A percentile compares a stretch with the other conserved stretches of the same genome.
Evolutionary conservation across 2,329 filamentous ascomycete species (phyloP).

Genomic region (Blumeria graminis): DNA sequence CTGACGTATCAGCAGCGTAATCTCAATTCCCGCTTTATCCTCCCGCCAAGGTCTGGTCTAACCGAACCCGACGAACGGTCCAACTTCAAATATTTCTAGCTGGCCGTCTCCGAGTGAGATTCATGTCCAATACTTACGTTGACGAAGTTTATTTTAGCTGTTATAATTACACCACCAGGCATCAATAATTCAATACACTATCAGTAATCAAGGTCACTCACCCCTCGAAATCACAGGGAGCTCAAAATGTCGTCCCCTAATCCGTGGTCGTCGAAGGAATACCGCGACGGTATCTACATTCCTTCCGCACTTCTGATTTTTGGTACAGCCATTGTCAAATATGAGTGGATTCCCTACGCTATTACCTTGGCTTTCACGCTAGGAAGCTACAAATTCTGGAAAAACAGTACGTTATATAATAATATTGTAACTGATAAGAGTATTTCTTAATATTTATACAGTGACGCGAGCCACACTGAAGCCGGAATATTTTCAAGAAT

Average conservation of each 20-base stretch:
- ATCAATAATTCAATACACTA: no score
- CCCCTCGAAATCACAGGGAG: no score
- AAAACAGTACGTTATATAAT: slow-evolving; percentile 34
- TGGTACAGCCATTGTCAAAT: slow-evolving; percentile 55
- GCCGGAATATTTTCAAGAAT: slow-evolving; percentile 71
- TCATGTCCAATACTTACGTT: no score
- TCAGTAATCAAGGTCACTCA: no score
- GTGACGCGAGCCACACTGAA: slow-evolving; percentile 65
- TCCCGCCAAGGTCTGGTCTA: no score
- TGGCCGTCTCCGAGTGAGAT: no score
- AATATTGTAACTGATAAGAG: neutral
- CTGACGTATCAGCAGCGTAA: no score
- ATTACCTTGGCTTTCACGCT: slow-evolving; percentile 39
- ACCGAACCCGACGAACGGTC: no score
- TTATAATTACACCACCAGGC: no score
- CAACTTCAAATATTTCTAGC: no score
- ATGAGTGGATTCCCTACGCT: slow-evolving; percentile 51
- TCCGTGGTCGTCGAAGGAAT: slow-evolving; percentile 26
- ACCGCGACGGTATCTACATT: slow-evolving; percentile 61
- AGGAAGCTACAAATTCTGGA: slow-evolving; percentile 46
- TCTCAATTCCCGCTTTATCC: no score
- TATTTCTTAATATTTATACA: slow-evolving; percentile 16
- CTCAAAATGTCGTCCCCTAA: slow-evolving; percentile 3
- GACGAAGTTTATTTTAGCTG: no score
- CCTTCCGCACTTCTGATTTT: slow-evolving; percentile 57